Evolutionary conservation across 176 grass and related monocot species (phyloP), one percentile per base, ranked within the genome.

Genomic region (Musa schizocarpa): DNA sequence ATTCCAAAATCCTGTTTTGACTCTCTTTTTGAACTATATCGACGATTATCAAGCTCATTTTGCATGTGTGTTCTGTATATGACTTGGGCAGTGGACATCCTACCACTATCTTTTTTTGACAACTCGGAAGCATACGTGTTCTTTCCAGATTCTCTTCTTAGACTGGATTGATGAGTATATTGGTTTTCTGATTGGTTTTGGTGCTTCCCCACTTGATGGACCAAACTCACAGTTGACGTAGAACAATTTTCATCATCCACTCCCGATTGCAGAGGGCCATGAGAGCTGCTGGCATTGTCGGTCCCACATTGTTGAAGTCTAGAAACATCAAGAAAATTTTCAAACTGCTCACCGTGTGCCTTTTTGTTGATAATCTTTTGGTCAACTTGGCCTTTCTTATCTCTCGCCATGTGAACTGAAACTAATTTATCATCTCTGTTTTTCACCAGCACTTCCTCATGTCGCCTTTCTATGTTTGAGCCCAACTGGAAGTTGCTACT

Each of bases 341-440:
- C 70, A 76, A 89, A 87, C 73, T 85, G 83, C 73, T 81, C 80
- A 43, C 82, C 81, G 69, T 83, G 54, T 69, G 91, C 86, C 23
- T 75, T 78, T 74, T 82, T 78, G 83, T 83, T 76, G 76, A 87
- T 62, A 22, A 85, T 78, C 78, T 80, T 77, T 65, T 97, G 77
- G 63, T 88, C 90, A 83, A 83, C 63, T 67, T 80, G 77, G 59
- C 69, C 92, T 79, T 48, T 85, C 13, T 87, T 90, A 64, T 92
- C 92, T 78, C 81, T 84, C 74, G 65, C 80, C 76, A 88, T 62
- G 54, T 87, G 80, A 89, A 77, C 80, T 74, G 80, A 81, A 83
- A 77, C 89, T 58, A 83, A 14, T 58, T 53, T 55, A 79, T 69
- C 66, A 53, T 79, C 65, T 54, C 24, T 79, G 13, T 79, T 53